Base-by-base conservation (phyloP, 192 early-diverging fungal genomes). In the Rhizoclosmatium sp. region DNA sequence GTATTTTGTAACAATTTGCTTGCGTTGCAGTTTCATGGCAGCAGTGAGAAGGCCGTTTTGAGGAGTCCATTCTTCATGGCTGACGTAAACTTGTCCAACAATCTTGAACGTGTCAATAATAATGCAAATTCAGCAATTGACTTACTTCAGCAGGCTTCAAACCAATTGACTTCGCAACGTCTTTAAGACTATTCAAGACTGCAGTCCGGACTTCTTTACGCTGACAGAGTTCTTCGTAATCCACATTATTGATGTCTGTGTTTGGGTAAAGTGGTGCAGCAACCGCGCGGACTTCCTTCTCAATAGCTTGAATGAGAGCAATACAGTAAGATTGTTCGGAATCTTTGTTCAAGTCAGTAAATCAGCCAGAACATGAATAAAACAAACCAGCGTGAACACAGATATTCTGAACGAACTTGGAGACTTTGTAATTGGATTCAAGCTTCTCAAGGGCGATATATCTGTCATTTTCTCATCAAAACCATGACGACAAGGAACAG, bases 381-480 rank as follows among this genome's bases (percentile, higher is more conserved):
- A 31, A 31, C 31, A 31, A 31, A 31, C 31, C 31, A 44, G 90
- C 87, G 71, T 85, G 81, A 19, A 89, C 78, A 78, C 84, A 86
- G 64, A 87, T 90, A 78, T 95, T 96, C 83, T 86, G 84, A 45
- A 97, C 92, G 71, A 88, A 89, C 23, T 83, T 49, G 16, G 88
- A 89, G 48, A 87, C 89, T 82, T 92, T 91, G 90, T 99, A 99
- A 4, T 93, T 88, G 10, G 94, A 91, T 83, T 99, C 97, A 31
- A 99, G 87, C 81, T 95, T 94, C 85, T 99, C 97, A 49, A 99
- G 84, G 31, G 97, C 97, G 82, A 98, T 93, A 77, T 86, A 89
- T 85, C 60, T 62, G 21, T 19, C 4, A 62, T 19, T 62, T 7
- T 21, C 4, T 7, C 19, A 23, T 62, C 14, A 62, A 21, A 62